A percentile compares a stretch with the other conserved stretches of the same genome.
Evolutionary conservation across 1,139 yeast genomes (phyloP).

Genomic region (Debaryomyces psychrophilus): DNA sequence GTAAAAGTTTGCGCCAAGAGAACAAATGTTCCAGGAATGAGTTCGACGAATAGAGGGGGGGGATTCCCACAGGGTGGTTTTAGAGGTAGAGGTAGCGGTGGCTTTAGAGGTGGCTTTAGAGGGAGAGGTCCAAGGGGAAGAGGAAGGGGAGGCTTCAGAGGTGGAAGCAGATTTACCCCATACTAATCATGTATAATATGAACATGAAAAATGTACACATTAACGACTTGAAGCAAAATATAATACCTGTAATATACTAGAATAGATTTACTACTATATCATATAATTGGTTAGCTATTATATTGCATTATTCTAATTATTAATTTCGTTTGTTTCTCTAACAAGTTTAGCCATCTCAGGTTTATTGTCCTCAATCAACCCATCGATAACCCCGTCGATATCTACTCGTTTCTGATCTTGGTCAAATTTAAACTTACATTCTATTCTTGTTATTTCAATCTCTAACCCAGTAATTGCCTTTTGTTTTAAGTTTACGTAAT

Average conservation of each 20-base stretch:
- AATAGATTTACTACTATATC: background rate
- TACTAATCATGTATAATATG: constrained; percentile 16
- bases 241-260: constrained; percentile 1
- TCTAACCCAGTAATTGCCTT: constrained; percentile 65
- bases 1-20: constrained; percentile 76
- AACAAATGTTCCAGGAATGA: constrained; percentile 76
- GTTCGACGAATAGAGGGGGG: constrained; percentile 50
- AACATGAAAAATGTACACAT: background rate
- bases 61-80: constrained; percentile 25
- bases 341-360: constrained; percentile 27
- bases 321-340: constrained; percentile 21
- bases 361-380: constrained; percentile 37
- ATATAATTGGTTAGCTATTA: background rate
- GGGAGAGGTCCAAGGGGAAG: constrained; percentile 33
- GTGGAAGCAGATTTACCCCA: constrained; percentile 28
- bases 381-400: constrained; percentile 55
- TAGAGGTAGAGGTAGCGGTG: constrained; percentile 29
- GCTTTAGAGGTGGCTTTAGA: constrained; percentile 22
- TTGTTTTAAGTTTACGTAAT: constrained; percentile 45
- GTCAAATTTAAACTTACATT: constrained; percentile 64
- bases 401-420: constrained; percentile 53
- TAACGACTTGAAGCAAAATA: background rate
- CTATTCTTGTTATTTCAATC: constrained; percentile 52
- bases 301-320: background rate
- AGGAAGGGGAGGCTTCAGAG: constrained; percentile 28